Conservation (phyloP, 1,284 basidiomycete genomes). For the Afroboletus lepidellus region DNA sequence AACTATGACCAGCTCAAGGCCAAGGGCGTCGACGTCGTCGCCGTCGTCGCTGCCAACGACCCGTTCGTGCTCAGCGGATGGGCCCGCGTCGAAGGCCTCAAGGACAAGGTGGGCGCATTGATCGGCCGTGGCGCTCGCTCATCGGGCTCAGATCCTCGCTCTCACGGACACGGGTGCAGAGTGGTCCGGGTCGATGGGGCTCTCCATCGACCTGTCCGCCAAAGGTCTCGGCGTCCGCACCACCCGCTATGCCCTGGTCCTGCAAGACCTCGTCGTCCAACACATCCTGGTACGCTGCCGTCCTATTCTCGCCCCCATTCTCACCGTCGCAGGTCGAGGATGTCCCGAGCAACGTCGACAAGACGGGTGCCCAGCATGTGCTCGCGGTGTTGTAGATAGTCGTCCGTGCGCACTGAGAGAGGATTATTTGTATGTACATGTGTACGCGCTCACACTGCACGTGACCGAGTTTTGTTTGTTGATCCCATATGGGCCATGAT, state of each 20-base stretch:
- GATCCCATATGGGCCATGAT: conserved; percentile 27
- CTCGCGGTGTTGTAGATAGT: conserved; percentile 48
- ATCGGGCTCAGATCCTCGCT: conserved; percentile 52
- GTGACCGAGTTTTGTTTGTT: conserved; percentile 37
- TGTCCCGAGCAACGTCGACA: conserved; percentile 50
- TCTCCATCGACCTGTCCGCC: conserved; percentile 56
- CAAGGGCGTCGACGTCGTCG: conserved; percentile 73
- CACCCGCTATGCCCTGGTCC: conserved; percentile 65
- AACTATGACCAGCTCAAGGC: conserved; percentile 67
- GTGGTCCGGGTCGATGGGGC: conserved; percentile 66
- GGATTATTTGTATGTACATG: conserved; percentile 18
- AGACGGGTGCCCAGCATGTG: conserved; percentile 67
- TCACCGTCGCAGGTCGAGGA: conserved; percentile 41
- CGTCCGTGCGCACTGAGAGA: conserved; percentile 19
- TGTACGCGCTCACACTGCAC: conserved; percentile 30
- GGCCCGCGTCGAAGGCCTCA: conserved; percentile 64
- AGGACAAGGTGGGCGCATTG: conserved; percentile 60
- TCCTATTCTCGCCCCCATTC: neutral
- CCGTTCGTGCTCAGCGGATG: conserved; percentile 80
- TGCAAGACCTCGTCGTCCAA: conserved; percentile 70
- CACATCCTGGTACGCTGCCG: conserved; percentile 51
- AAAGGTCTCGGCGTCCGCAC: conserved; percentile 65
- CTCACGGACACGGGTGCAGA: conserved; percentile 64
- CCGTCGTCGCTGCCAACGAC: conserved; percentile 72
- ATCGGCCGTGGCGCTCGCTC: neutral